phyloP scores from a whole-genome alignment of 306 rosid genomes.

The Boehmeria nivea region DNA sequence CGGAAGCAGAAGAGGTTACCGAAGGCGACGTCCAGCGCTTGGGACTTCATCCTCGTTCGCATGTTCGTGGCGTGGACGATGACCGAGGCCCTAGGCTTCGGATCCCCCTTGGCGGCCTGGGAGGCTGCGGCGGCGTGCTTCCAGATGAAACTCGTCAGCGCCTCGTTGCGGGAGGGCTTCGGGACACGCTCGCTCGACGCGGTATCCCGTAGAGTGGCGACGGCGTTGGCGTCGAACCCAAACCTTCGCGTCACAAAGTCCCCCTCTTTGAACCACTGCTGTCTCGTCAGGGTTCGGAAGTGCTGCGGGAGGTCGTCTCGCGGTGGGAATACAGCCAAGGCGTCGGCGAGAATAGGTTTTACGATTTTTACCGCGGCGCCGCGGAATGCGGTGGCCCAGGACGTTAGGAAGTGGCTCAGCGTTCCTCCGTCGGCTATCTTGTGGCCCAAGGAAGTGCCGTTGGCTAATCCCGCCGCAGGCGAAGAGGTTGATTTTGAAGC shows the following conservation, averaged over 20 bases:
- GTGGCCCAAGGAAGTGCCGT: conserved; percentile 38
- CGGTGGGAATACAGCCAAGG: conserved; percentile 36
- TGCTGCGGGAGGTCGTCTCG: conserved; percentile 18
- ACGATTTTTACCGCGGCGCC: conserved; percentile 15
- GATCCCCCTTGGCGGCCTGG: neutral
- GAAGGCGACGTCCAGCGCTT: conserved; percentile 7
- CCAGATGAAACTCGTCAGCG: conserved; percentile 38
- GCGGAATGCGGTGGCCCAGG: conserved; percentile 32
- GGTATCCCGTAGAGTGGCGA: conserved; percentile 14
- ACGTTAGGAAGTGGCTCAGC: conserved; percentile 17
- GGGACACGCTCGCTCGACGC: conserved; percentile 21
- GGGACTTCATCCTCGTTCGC: conserved; percentile 32
- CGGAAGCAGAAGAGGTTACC: conserved; percentile 24
- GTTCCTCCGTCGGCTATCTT: conserved; percentile 38
- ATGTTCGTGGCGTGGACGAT: conserved; percentile 34
- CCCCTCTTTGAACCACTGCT: conserved; percentile 22
- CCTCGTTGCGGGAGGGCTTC: conserved; percentile 31
- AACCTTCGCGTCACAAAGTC: conserved; percentile 34
- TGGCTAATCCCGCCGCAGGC: conserved; percentile 45
- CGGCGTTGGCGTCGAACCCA: conserved; percentile 26
- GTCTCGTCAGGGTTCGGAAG: neutral
- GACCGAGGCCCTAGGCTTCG: conserved; percentile 10
- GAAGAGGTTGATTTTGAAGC: conserved; percentile 40
- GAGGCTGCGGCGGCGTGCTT: conserved; percentile 33
- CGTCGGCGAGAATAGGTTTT: conserved; percentile 26